Evolutionary conservation across 1,139 yeast species (phyloP).

Genomic region (Suhomyces guaymorum): DNA sequence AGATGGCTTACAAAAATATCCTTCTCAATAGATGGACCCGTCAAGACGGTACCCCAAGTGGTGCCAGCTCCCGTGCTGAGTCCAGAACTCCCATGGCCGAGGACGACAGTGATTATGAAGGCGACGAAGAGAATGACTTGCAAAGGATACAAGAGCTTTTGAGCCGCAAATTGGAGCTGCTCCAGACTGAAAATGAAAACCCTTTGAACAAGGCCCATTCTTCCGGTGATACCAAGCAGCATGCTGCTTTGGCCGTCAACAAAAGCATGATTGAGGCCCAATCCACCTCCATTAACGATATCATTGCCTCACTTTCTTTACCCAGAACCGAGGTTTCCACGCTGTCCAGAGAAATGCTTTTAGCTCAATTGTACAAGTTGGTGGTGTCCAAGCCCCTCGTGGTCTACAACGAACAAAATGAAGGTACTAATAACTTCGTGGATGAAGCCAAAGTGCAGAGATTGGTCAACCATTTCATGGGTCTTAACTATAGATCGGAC

Average conservation of each 20-base stretch:
- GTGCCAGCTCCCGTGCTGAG: conserved; percentile 32
- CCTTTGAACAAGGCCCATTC: conserved; percentile 19
- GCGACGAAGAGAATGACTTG: conserved; percentile 45
- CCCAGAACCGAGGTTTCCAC: conserved; percentile 50
- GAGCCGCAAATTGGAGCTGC: conserved; percentile 36
- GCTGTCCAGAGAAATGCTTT: conserved; percentile 49
- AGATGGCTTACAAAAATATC: conserved; percentile 8
- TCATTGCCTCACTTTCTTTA: conserved; percentile 38
- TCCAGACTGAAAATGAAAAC: conserved; percentile 16
- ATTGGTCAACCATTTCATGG: conserved; percentile 33
- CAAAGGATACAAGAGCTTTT: conserved; percentile 44
- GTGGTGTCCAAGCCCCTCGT: conserved; percentile 45
- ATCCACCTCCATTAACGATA: conserved; percentile 42
- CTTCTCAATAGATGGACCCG: conserved; percentile 16
- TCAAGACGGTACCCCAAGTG: conserved; percentile 18
- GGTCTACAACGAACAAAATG: conserved; percentile 39
- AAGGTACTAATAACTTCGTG: conserved; percentile 35
- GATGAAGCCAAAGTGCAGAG: conserved; percentile 39
- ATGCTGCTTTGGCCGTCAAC: conserved; percentile 33
- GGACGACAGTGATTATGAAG: conserved; percentile 35
- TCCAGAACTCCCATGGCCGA: conserved; percentile 47
- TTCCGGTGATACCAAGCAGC: conserved; percentile 28
- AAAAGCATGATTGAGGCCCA: conserved; percentile 39
- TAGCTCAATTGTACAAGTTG: conserved; percentile 53
- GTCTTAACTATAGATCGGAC: conserved; percentile 40